Conservation (phyloP, 176 grass and related monocot genomes). For the Calamus simplicifolius region DNA sequence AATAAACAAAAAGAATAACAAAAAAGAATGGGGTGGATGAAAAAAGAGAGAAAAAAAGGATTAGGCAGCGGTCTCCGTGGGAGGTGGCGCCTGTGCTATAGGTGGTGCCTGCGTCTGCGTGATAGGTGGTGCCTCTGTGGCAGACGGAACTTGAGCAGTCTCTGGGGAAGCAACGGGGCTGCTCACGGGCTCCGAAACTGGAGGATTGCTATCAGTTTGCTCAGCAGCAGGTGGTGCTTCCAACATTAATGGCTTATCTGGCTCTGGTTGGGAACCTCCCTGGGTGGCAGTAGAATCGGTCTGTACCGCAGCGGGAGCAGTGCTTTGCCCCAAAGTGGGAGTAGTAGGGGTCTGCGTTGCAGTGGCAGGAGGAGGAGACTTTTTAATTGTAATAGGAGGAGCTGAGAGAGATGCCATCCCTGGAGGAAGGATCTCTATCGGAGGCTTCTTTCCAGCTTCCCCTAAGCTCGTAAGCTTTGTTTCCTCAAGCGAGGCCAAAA, state of each 20-base stretch:
- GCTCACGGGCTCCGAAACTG: neutral
- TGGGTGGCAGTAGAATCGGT: slow-evolving; percentile 22
- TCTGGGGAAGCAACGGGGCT: neutral
- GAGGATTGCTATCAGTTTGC: neutral
- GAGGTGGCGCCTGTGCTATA: no score
- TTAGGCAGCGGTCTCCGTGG: no score
- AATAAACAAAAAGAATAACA: no score
- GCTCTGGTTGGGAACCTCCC: slow-evolving; percentile 21
- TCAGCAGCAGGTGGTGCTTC: slow-evolving; percentile 13
- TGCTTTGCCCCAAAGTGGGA: slow-evolving; percentile 25
- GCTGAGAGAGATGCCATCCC: slow-evolving; percentile 91
- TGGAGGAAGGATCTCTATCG: slow-evolving; percentile 96
- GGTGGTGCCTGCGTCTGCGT: neutral
- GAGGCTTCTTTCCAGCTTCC: slow-evolving; percentile 73
- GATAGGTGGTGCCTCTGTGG: neutral
- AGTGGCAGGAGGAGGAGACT: slow-evolving; percentile 21
- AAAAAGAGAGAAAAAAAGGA: no score
- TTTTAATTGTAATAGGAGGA: slow-evolving; percentile 72
- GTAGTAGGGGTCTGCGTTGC: slow-evolving; percentile 3
- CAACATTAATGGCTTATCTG: slow-evolving; percentile 20
- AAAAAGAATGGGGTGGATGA: no score
- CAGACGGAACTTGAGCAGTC: neutral
- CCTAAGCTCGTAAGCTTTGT: slow-evolving; percentile 76
- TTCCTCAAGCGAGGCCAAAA: slow-evolving; percentile 93
- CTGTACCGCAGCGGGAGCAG: slow-evolving; percentile 24